Conservation (phyloP, 495 filamentous ascomycete genomes). For the Trichoderma parareesei region DNA sequence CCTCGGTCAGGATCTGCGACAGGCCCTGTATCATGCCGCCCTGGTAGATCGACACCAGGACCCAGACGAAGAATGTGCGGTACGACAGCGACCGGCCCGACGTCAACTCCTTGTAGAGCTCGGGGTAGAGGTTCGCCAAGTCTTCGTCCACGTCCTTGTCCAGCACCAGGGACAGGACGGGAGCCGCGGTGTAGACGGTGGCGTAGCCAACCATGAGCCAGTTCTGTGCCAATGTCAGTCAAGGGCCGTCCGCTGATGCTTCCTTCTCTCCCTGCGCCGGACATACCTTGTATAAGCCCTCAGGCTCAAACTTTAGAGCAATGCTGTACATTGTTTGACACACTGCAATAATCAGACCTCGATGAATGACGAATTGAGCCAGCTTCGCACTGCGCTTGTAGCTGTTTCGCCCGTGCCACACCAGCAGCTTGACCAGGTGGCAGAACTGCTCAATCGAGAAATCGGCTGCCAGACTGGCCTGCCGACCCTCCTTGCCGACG, state of each 20-base stretch:
- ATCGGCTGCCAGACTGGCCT: constrained; percentile 90
- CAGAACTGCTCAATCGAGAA: constrained; percentile 93
- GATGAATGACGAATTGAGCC: constrained; percentile 96
- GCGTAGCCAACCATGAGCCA: constrained; percentile 98
- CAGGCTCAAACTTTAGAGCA: constrained; percentile 81
- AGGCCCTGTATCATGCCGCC: constrained; percentile 89
- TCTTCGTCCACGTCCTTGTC: constrained; percentile 92
- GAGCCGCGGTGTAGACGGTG: constrained; percentile 88
- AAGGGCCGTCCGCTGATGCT: background rate
- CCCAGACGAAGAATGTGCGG: constrained; percentile 93
- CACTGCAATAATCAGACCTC: constrained; percentile 87
- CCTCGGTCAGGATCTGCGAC: constrained; percentile 75
- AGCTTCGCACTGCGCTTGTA: constrained; percentile 96
- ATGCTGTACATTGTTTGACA: constrained; percentile 98
- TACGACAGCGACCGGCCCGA: constrained; percentile 77
- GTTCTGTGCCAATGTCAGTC: constrained; percentile 42
- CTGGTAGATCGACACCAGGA: constrained; percentile 92
- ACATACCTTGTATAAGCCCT: constrained; percentile 73
- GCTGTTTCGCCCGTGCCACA: constrained; percentile 96
- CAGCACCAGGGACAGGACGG: constrained; percentile 92
- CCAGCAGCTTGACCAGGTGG: constrained; percentile 90
- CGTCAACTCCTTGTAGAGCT: constrained; percentile 94
- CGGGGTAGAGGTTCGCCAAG: constrained; percentile 89
- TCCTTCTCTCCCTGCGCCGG: background rate
- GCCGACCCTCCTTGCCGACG: constrained; percentile 93